Evolutionary conservation across 441 rosid genomes (phyloP).

Genomic region (Gossypium davidsonii): DNA sequence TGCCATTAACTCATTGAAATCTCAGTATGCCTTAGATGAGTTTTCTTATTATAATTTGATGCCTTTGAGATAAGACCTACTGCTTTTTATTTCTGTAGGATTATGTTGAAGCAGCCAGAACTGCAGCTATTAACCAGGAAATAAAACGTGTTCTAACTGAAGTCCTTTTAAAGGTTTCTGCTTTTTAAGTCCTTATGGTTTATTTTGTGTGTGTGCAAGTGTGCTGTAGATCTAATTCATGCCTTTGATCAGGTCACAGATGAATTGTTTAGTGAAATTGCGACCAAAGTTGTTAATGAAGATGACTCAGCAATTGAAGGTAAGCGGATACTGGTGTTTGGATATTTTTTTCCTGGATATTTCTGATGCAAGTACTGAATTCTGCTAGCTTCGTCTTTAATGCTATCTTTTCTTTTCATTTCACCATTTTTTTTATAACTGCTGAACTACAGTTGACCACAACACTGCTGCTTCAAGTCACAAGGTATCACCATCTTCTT

Average conservation of each 20-base stretch:
- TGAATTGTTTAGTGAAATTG: conserved; percentile 5
- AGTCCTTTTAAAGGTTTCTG: conserved; percentile 82
- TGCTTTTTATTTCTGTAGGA: conserved; percentile 12
- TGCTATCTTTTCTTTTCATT: conserved; percentile 10
- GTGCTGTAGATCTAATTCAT: conserved; percentile 19
- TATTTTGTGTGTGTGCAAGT: neutral
- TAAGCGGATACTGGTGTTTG: conserved; percentile 23
- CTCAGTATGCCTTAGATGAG: conserved; percentile 10
- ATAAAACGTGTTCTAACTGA: conserved; percentile 90
- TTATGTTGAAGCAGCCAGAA: conserved; percentile 58
- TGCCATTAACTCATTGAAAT: conserved; percentile 9
- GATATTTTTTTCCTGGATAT: conserved; percentile 2
- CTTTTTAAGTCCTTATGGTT: conserved; percentile 20
- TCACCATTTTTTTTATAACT: neutral
- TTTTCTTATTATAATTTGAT: conserved; percentile 15
- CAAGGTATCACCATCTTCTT: neutral
- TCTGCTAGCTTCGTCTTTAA: neutral
- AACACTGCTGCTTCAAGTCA: conserved; percentile 1
- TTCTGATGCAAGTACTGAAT: conserved; percentile 16
- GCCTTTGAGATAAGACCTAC: conserved; percentile 17
- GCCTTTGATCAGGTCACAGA: conserved; percentile 21
- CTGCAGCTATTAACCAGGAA: conserved; percentile 80
- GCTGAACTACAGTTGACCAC: neutral
- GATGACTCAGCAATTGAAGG: conserved; percentile 60
- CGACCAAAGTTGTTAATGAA: conserved; percentile 68